Evolutionary conservation across 148 eudicot species (phyloP), one percentile per base, ranked within the genome.

Genomic region (Talinum fruticosum): DNA sequence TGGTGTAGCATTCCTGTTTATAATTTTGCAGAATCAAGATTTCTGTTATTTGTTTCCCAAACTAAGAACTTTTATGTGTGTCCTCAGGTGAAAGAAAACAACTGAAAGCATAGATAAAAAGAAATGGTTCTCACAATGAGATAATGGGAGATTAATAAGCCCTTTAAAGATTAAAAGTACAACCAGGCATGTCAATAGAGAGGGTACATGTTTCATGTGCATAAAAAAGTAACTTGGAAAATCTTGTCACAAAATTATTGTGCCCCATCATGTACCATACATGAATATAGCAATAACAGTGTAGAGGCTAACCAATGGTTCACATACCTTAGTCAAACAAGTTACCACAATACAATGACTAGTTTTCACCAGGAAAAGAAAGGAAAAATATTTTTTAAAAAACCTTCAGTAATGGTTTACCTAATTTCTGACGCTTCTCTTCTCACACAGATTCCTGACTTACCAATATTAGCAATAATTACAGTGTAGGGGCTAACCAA

Each of bases 201-300:
- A 32, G 70, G 41, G 38, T 21, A n/a, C 36, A 66, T 64, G 35
- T 12, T 28, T 34, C 70, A 66, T 33, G 37, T 18, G 8, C 38
- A 66, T 34, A 6, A 66, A 33, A n/a, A 61, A 34, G 23, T 8
- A 61, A 59, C 7, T 8, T 59, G 29, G 14, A 59, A n/a, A 59
- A 59, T 26, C 30, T 59, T 24, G 33, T 26, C 33, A 28, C 66
- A 62, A 62, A 28, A 12, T n/a, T 62, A 62, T 28, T 62, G 33
- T 62, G 66, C 23, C 8, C 10, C 32, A 62, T 62, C 66, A 62
- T 62, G 33, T 62, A 62, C 34, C 14, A 62, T 62, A 13, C 66
- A 62, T 62, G 66, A 62, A 26, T 32, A 61, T 13, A 26, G 66
- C 28, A 62, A 69, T 69, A 69, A 69, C 51, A 69, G 32, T 19